phyloP scores from a whole-genome alignment of 345 rosid genomes.

The Syzygium grande region DNA sequence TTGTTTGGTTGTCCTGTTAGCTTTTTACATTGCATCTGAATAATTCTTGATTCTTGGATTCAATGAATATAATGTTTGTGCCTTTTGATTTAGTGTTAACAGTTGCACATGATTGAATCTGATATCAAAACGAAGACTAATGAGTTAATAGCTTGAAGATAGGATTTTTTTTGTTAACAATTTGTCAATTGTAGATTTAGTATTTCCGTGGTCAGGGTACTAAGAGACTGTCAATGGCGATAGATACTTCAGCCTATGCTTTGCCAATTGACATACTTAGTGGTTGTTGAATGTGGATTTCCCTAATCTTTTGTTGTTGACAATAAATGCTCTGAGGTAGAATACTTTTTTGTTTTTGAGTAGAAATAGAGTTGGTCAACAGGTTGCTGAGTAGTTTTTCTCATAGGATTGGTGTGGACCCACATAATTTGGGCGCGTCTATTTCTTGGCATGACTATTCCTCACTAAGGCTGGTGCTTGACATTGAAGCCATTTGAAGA shows the following conservation, averaged over 20 bases:
- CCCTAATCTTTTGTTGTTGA: background rate
- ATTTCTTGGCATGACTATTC: background rate
- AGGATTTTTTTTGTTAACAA: background rate
- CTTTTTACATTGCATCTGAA: background rate
- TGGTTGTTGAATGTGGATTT: background rate
- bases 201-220: background rate
- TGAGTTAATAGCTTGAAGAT: background rate
- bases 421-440: background rate
- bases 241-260: background rate
- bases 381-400: background rate
- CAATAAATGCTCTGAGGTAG: background rate
- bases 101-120: background rate
- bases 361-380: background rate
- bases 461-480: background rate
- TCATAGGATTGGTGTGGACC: background rate
- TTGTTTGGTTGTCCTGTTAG: background rate
- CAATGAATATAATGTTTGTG: background rate
- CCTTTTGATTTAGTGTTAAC: background rate
- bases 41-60: background rate
- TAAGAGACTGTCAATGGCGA: background rate
- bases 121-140: background rate
- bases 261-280: background rate
- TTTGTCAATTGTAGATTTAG: background rate
- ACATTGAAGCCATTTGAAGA: background rate
- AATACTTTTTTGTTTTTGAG: background rate